These are phyloP conservation scores for Phytophthora pluvialis DNA, from an alignment of 352 stramenopile species.

Conservation along the genomic window DNA sequence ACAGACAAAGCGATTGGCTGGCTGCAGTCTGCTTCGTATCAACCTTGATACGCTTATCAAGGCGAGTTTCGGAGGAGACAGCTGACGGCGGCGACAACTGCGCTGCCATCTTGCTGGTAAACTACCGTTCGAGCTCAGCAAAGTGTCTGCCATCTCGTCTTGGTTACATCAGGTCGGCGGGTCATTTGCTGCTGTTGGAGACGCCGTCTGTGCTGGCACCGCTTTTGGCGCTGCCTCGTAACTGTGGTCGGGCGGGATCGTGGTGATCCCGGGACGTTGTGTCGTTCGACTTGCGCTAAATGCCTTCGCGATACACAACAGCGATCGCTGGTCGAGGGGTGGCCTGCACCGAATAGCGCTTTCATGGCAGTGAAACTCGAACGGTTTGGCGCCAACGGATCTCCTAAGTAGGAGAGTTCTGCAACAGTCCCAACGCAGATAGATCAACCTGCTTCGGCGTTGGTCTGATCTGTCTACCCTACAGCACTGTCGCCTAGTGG, in stretches of 20 bases:
- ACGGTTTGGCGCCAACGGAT: neutral
- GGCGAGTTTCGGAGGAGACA: neutral
- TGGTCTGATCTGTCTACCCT: neutral
- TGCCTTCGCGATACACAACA: too few species aligned
- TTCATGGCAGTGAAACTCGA: neutral
- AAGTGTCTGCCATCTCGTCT: neutral
- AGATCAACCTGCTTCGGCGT: neutral
- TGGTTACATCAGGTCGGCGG: neutral
- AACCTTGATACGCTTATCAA: too few species aligned
- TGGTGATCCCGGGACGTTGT: too few species aligned
- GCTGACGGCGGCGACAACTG: neutral
- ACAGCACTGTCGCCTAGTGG: neutral
- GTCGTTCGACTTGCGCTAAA: too few species aligned
- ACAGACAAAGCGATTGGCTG: slow-evolving; percentile 5
- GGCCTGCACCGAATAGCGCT: neutral
- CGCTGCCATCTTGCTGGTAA: too few species aligned
- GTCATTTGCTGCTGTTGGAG: neutral
- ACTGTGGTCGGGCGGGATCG: too few species aligned
- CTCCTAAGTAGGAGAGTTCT: neutral
- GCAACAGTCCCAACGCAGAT: slow-evolving; percentile 4
- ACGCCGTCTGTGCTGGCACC: neutral
- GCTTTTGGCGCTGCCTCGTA: too few species aligned
- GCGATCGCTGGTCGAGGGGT: too few species aligned
- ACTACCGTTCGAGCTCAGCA: neutral
- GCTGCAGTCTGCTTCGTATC: neutral